A percentile compares a stretch with the other conserved stretches of the same genome.
Evolutionary conservation across 805 yeast species (phyloP).

Genomic region (Yarrowia sp.): DNA sequence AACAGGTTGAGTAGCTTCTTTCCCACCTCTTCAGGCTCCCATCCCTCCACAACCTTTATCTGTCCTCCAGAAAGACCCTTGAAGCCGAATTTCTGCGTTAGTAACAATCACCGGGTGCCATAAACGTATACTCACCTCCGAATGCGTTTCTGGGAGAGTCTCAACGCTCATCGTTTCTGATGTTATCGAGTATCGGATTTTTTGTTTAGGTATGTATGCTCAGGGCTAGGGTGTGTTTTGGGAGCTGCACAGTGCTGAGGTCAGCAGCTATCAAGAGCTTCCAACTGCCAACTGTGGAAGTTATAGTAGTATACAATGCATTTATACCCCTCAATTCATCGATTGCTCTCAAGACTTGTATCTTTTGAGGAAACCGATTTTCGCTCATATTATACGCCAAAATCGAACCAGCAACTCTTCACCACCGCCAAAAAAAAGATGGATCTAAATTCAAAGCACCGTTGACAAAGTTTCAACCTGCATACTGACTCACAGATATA

Average conservation of each 20-base stretch:
- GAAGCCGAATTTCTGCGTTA: constrained; percentile 34
- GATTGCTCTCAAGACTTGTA: too few species aligned
- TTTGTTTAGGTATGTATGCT: constrained; percentile 19
- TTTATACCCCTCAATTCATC: too few species aligned
- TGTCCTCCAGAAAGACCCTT: constrained; percentile 15
- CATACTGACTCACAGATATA: constrained; percentile 22
- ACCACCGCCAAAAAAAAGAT: background rate
- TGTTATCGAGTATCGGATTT: background rate
- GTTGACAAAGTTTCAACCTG: constrained; percentile 3
- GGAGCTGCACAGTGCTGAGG: background rate
- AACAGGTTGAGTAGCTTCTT: constrained; percentile 29
- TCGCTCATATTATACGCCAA: background rate
- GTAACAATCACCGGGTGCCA: background rate
- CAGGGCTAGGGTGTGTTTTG: background rate
- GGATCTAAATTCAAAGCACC: background rate
- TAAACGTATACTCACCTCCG: constrained; percentile 29
- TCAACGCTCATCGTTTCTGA: constrained; percentile 3
- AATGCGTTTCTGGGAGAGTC: constrained; percentile 26
- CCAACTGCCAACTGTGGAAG: background rate
- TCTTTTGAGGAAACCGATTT: background rate
- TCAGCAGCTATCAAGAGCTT: background rate
- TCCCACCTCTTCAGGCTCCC: constrained; percentile 21
- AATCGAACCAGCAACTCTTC: constrained; percentile 2
- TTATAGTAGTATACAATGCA: too few species aligned
- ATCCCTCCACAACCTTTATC: background rate